A percentile compares a stretch with the other conserved stretches of the same genome.
These are phyloP conservation scores for Adansonia gregorii DNA, from an alignment of 441 rosid species.

Conservation along the genomic window DNA sequence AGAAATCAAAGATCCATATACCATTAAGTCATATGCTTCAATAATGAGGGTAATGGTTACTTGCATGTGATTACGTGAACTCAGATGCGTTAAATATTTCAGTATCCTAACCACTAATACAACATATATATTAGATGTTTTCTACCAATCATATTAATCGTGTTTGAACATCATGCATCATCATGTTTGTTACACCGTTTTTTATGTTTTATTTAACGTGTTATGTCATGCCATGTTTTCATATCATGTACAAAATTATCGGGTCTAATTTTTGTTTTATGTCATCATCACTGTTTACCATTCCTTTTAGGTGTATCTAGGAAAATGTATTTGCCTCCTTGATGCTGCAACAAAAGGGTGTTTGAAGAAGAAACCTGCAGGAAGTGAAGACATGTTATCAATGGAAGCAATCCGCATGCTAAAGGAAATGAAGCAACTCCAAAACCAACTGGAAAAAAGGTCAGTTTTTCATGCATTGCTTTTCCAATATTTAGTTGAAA, in stretches of 20 bases:
- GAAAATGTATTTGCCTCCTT: conserved; percentile 11
- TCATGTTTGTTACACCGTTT: no score
- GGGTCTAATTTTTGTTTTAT: background rate
- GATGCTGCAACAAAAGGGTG: conserved; percentile 25
- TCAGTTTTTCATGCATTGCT: conserved; percentile 20
- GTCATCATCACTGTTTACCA: background rate
- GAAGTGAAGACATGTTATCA: background rate
- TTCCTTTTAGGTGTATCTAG: conserved; percentile 31
- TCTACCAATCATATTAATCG: no score
- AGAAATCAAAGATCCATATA: background rate
- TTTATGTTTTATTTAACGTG: no score
- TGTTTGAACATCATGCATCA: no score
- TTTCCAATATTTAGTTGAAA: background rate
- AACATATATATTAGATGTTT: no score
- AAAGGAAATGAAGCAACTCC: conserved; percentile 33
- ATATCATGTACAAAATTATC: no score
- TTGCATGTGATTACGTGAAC: no score
- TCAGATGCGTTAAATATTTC: no score
- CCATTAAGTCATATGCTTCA: background rate
- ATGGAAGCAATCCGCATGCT: conserved; percentile 29
- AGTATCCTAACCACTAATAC: no score
- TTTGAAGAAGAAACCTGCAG: background rate
- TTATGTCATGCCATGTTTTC: no score
- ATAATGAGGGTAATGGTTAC: conserved; percentile 26
- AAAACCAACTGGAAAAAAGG: conserved; percentile 31